phyloP scores from a whole-genome alignment of 345 rosid species.

The Eutrema heterophyllum region DNA sequence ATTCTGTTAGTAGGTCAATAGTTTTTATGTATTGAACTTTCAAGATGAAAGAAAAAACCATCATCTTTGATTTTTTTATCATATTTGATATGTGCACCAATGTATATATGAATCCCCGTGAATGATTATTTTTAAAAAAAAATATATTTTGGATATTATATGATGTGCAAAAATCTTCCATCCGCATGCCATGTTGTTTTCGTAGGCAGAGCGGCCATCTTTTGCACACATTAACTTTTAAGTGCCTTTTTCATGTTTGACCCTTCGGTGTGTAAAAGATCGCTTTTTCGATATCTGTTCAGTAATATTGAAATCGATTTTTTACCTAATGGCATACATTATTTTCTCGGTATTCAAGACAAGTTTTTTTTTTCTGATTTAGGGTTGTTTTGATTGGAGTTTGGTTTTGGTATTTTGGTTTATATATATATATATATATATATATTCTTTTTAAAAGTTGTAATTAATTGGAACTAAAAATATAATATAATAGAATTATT shows the following conservation, averaged over 20 bases:
- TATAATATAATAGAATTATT: no score
- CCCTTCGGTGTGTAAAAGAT: conserved; percentile 21
- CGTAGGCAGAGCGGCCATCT: conserved; percentile 37
- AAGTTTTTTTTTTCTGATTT: no score
- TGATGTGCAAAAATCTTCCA: conserved; percentile 34
- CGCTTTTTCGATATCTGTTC: conserved; percentile 15
- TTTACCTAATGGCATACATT: conserved; percentile 29
- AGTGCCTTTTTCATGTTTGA: conserved; percentile 15
- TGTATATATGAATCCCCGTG: not conserved
- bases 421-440: no score
- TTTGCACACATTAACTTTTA: conserved; percentile 19
- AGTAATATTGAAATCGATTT: conserved; percentile 15
- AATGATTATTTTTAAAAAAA: not conserved
- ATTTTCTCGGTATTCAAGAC: not conserved
- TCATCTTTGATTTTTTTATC: not conserved
- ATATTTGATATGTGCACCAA: not conserved
- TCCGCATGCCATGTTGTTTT: conserved; percentile 28
- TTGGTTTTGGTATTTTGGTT: no score
- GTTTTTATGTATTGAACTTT: not conserved
- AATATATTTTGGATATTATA: not conserved
- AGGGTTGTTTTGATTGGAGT: no score
- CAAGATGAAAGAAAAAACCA: not conserved
- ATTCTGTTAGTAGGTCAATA: not conserved
- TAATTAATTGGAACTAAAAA: no score
- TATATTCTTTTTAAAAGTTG: no score